Base-by-base conservation (phyloP, 257 asterid species). In the Nicotiana paniculata region DNA sequence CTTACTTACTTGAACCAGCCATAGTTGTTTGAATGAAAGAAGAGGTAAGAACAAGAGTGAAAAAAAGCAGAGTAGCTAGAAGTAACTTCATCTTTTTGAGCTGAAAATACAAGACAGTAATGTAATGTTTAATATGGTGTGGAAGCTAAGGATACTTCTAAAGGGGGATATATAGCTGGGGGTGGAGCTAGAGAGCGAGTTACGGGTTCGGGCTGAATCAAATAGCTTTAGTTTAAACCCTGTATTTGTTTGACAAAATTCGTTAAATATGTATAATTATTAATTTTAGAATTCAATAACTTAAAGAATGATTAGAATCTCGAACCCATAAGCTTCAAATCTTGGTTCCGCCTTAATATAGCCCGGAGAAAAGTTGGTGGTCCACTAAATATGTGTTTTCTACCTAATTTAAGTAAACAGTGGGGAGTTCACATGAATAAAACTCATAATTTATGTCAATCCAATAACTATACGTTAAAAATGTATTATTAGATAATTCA, bases 1-100 rank as follows among this genome's bases (percentile, higher is more conserved):
- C 39, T 35, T 75, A 67, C 82, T 88, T 85, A 89, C 91, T 63
- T 69, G 89, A 83, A 81, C 74, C 86, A 77, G 92, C 90, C 82
- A 39, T 4, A 9, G 93, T 74, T 59, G 92, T 33, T 26, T 86
- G 84, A 15, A 88, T 33, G 75, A 90, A 37, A 17, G 92, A 84
- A 63, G 90, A 86, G 51, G 79, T 77, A 82, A 91, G 80, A 17
- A 88, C 57, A 63, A 93, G 87, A 82, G 90, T 33, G 43, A 83
- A 18, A 55, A 90, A 82, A 43, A 91, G 82, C 43, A 85, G 30
- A 39, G 78, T 18, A 53, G 83, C 78, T 69, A 84, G 39, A 35
- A 69, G 33, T 18, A 46, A n/a, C 86, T 88, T 80, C 89, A 87
- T 77, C 81, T 84, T 88, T 72, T 12, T 46, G 9, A 72, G 79